A percentile compares a stretch with the other conserved stretches of the same genome.
phyloP scores from a whole-genome alignment of 345 rosid genomes.

The Garcia nutans region DNA sequence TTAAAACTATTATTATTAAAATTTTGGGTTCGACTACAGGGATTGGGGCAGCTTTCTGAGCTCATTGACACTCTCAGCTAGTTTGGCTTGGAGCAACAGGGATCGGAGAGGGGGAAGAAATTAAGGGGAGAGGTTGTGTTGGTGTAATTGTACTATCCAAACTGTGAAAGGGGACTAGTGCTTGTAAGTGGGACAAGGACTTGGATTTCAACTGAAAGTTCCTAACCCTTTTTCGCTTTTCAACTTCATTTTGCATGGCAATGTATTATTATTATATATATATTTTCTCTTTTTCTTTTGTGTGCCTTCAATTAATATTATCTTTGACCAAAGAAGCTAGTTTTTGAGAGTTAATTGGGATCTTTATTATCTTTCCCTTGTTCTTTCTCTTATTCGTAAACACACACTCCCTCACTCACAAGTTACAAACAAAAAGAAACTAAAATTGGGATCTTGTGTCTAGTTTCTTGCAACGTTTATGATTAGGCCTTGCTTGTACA shows the following conservation, averaged over 20 bases:
- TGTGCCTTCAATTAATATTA: background rate
- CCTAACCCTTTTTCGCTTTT: slow-evolving; percentile 46
- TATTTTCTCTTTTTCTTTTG: no score
- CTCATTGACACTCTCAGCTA: slow-evolving; percentile 68
- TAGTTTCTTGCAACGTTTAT: slow-evolving; percentile 21
- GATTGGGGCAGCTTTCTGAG: slow-evolving; percentile 71
- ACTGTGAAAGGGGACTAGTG: slow-evolving; percentile 11
- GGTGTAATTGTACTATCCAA: slow-evolving; percentile 20
- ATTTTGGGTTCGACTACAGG: slow-evolving; percentile 45
- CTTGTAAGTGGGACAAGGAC: slow-evolving; percentile 40
- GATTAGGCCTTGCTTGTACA: slow-evolving; percentile 11
- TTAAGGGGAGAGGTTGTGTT: slow-evolving; percentile 17
- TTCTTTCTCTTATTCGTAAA: background rate
- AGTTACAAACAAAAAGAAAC: slow-evolving; percentile 9
- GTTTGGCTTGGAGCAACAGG: slow-evolving; percentile 57
- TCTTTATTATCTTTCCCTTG: background rate
- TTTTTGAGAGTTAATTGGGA: background rate
- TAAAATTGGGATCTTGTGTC: slow-evolving; percentile 21
- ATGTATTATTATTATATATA: background rate
- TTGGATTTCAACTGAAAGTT: slow-evolving; percentile 73
- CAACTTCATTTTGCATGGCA: slow-evolving; percentile 39
- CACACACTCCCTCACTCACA: background rate
- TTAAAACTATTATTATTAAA: slow-evolving; percentile 14
- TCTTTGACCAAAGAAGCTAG: background rate
- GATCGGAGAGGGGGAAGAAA: slow-evolving; percentile 27